Conservation (phyloP, 2,329 filamentous ascomycete genomes). For the Ascochyta clinopodiicola region DNA sequence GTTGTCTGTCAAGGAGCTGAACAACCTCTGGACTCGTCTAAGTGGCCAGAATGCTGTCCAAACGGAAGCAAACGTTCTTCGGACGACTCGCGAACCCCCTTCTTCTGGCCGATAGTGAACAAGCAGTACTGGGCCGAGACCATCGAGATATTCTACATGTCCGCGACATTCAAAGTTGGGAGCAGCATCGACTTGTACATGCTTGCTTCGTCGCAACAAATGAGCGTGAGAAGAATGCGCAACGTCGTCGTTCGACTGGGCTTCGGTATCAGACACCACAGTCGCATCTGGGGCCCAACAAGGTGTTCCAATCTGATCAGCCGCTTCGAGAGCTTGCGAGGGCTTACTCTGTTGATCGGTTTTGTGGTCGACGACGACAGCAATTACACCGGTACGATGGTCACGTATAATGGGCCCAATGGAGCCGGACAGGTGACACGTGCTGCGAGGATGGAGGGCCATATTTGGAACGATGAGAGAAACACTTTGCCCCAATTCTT, state of each 20-base stretch:
- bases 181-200: constrained; percentile 10
- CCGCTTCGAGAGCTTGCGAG: background rate
- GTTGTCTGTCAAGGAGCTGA: background rate
- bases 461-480: background rate
- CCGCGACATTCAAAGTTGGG: constrained; percentile 6
- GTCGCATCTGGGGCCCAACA: constrained; percentile 3
- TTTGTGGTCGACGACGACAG: constrained; percentile 1
- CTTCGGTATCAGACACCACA: constrained; percentile 11
- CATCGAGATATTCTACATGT: background rate
- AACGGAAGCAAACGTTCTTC: background rate
- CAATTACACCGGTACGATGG: constrained; percentile 7
- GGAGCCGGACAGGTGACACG: background rate
- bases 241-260: constrained; percentile 1
- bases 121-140: constrained; percentile 9
- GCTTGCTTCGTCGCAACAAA: constrained; percentile 8
- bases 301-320: constrained; percentile 1
- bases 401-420: background rate
- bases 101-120: constrained; percentile 15
- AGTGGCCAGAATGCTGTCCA: constrained; percentile 1
- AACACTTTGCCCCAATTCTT: constrained; percentile 8
- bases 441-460: constrained; percentile 2
- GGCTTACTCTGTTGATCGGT: constrained; percentile 2
- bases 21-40: background rate
- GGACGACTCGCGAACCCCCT: background rate
- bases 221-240: constrained; percentile 9